Conservation (phyloP, 1,139 yeast species). For the Suhomyces kunorum region DNA sequence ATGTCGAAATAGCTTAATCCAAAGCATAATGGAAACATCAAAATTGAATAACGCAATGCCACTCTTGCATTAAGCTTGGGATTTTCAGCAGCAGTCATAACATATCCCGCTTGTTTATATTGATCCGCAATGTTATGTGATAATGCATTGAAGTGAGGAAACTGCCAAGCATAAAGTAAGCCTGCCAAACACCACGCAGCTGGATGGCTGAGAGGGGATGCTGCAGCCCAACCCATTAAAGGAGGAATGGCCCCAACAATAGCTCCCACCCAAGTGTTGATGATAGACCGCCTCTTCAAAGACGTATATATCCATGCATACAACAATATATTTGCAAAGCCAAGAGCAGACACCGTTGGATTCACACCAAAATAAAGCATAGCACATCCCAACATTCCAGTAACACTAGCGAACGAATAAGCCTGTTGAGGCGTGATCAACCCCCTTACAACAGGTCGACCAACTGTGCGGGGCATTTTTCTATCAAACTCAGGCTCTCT, state of each 20-base stretch:
- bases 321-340: constrained; percentile 72
- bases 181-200: constrained; percentile 96
- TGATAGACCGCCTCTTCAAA: constrained; percentile 75
- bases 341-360: constrained; percentile 77
- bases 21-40: constrained; percentile 91
- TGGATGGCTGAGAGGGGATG: constrained; percentile 77
- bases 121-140: constrained; percentile 87
- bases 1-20: constrained; percentile 78
- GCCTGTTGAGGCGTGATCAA: constrained; percentile 75
- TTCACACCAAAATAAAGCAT: constrained; percentile 81
- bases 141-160: constrained; percentile 94
- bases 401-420: constrained; percentile 68
- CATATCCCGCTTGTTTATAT: constrained; percentile 89
- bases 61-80: constrained; percentile 93
- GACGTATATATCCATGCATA: constrained; percentile 93
- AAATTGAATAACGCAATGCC: constrained; percentile 79
- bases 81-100: constrained; percentile 93
- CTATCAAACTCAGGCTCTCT: constrained; percentile 90
- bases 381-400: constrained; percentile 72
- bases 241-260: constrained; percentile 98
- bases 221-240: constrained; percentile 99
- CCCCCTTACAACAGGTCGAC: constrained; percentile 90
- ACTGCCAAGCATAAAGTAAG: constrained; percentile 94
- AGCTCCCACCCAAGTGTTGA: constrained; percentile 99
- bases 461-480: constrained; percentile 84